A percentile compares a stretch with the other conserved stretches of the same genome.
phyloP scores from a whole-genome alignment of 495 filamentous ascomycete species.

The Penicillium canescens region DNA sequence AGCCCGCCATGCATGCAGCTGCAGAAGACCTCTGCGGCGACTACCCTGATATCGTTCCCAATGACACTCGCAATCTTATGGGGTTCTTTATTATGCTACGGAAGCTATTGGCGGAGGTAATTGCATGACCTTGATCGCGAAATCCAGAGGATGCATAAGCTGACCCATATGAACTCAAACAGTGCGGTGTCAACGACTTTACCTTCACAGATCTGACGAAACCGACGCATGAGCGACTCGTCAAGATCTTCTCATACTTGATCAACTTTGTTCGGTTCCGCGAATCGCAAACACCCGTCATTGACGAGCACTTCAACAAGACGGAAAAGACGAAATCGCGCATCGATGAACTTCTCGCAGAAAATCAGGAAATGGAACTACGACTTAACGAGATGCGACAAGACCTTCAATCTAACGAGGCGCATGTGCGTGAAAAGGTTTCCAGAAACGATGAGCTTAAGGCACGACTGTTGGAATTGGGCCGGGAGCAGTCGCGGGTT shows the following conservation, averaged over 20 bases:
- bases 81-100: constrained; percentile 83
- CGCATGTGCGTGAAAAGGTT: constrained; percentile 76
- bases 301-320: constrained; percentile 90
- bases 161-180: constrained; percentile 2
- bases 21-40: constrained; percentile 82
- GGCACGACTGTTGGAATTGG: constrained; percentile 71
- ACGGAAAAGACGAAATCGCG: constrained; percentile 78
- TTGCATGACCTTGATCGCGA: not conserved
- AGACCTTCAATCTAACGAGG: constrained; percentile 74
- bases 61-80: constrained; percentile 88
- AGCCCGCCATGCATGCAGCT: constrained; percentile 90
- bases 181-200: constrained; percentile 91
- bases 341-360: constrained; percentile 80
- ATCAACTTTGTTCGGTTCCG: constrained; percentile 99
- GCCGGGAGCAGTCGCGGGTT: constrained; percentile 74
- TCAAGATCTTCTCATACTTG: constrained; percentile 90
- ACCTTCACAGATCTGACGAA: constrained; percentile 86
- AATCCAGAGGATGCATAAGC: not conserved
- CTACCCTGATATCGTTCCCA: constrained; percentile 76
- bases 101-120: constrained; percentile 71
- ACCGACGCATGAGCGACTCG: constrained; percentile 82
- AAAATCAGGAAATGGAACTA: constrained; percentile 83
- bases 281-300: constrained; percentile 79
- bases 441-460: constrained; percentile 83
- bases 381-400: constrained; percentile 78